phyloP scores from a whole-genome alignment of 2,329 filamentous ascomycete species.

The Didymella segeticola region DNA sequence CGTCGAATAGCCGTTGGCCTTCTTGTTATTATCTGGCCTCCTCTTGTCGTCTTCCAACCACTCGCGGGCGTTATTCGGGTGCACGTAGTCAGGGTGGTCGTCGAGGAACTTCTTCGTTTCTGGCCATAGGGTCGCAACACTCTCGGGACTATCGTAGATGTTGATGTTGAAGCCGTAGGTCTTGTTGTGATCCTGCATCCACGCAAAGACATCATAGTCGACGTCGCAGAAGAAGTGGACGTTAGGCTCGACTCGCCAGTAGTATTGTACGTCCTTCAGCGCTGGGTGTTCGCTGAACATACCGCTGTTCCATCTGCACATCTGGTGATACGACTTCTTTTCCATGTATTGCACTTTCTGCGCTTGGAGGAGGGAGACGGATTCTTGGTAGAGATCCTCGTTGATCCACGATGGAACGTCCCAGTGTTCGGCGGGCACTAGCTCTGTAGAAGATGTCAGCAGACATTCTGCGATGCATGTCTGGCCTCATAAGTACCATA shows the following conservation, averaged over 20 bases:
- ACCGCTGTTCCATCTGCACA: constrained; percentile 99
- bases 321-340: constrained; percentile 93
- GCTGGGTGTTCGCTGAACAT: constrained; percentile 97
- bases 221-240: constrained; percentile 99
- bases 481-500: constrained; percentile 67
- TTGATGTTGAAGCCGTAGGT: constrained; percentile 99
- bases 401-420: constrained; percentile 91
- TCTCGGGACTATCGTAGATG: constrained; percentile 89
- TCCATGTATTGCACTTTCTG: constrained; percentile 89
- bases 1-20: constrained; percentile 92
- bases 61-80: constrained; percentile 81
- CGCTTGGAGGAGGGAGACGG: constrained; percentile 80
- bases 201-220: constrained; percentile 97
- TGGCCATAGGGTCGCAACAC: constrained; percentile 90
- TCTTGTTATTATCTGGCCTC: constrained; percentile 78
- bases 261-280: constrained; percentile 81
- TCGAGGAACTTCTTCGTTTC: constrained; percentile 90
- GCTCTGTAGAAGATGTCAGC: constrained; percentile 60
- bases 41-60: constrained; percentile 83
- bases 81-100: constrained; percentile 80
- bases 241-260: constrained; percentile 98
- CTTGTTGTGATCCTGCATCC: constrained; percentile 98
- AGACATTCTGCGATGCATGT: not conserved
- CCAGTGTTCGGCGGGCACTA: constrained; percentile 97
- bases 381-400: constrained; percentile 82